These are phyloP conservation scores for Fusarium anguioides DNA, from an alignment of 2,329 filamentous ascomycete genomes.

Conservation along the genomic window DNA sequence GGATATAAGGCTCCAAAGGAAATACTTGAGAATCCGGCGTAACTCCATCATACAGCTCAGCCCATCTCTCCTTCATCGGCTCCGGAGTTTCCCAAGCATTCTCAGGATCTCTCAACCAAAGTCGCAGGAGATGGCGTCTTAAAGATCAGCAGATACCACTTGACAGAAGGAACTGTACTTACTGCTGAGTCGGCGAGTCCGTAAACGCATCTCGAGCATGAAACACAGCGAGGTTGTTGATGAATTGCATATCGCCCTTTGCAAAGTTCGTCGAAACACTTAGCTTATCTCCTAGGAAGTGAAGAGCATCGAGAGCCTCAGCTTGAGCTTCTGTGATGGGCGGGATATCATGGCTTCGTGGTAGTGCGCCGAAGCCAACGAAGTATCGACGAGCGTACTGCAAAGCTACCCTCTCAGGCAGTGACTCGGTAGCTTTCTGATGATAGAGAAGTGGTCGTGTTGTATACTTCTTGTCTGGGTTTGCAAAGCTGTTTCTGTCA, in stretches of 20 bases:
- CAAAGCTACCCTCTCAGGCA: conserved; percentile 2
- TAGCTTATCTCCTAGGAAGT: conserved; percentile 59
- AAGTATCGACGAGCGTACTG: conserved; percentile 37
- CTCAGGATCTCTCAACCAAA: conserved; percentile 61
- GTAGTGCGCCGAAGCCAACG: conserved; percentile 44
- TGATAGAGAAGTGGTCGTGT: conserved; percentile 23
- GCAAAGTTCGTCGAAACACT: conserved; percentile 57
- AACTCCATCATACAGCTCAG: conserved; percentile 19
- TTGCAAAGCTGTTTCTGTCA: neutral
- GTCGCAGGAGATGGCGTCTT: conserved; percentile 58
- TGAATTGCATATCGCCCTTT: conserved; percentile 63
- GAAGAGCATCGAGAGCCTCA: conserved; percentile 62
- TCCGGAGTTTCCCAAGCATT: conserved; percentile 55
- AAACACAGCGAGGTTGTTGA: conserved; percentile 65
- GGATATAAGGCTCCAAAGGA: conserved; percentile 28
- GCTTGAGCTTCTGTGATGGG: conserved; percentile 63
- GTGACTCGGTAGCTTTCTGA: neutral
- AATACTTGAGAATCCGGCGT: conserved; percentile 22
- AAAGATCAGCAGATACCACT: rapidly evolving
- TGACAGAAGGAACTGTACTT: rapidly evolving
- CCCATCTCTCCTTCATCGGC: conserved; percentile 15
- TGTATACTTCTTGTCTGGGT: conserved; percentile 10
- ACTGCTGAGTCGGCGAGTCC: conserved; percentile 28
- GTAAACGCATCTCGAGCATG: conserved; percentile 62
- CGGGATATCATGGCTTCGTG: conserved; percentile 64